A percentile compares a stretch with the other conserved stretches of the same genome.
Conservation (phyloP, 176 grass and related monocot species). For the Poa pratensis region DNA sequence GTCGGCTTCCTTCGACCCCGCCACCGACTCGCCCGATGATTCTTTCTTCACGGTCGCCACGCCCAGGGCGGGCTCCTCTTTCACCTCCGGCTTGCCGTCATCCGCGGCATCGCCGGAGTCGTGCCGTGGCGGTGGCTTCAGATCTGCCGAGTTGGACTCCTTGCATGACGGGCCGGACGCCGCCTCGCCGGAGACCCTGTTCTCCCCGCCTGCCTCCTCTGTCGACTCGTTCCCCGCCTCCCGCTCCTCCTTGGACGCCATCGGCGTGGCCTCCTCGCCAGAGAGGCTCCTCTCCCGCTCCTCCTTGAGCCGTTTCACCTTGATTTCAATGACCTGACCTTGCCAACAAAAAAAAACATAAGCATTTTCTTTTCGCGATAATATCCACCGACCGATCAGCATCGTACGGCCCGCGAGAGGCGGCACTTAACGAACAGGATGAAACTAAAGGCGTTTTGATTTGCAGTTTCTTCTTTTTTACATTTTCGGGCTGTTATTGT, state of each 20-base stretch:
- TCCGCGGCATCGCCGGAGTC: neutral
- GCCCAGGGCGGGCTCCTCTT: neutral
- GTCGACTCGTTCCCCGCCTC: conserved; percentile 41
- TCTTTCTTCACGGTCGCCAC: conserved; percentile 39
- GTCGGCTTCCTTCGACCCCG: conserved; percentile 60
- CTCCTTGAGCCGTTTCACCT: conserved; percentile 74
- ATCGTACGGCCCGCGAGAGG: conserved; percentile 31
- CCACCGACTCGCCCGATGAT: conserved; percentile 71
- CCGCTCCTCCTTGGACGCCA: conserved; percentile 39
- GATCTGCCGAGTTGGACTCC: conserved; percentile 91
- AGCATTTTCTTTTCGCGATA: conserved; percentile 26
- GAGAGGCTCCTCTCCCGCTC: conserved; percentile 61
- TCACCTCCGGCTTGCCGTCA: neutral
- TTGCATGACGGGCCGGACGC: conserved; percentile 71
- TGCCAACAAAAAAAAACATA: conserved; percentile 9
- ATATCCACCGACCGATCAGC: conserved; percentile 43
- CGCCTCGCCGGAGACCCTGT: conserved; percentile 56
- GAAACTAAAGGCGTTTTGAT: conserved; percentile 26
- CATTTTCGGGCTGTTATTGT: neutral
- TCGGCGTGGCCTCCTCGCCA: conserved; percentile 34
- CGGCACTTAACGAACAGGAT: conserved; percentile 23
- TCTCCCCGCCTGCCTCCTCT: conserved; percentile 10
- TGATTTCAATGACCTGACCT: conserved; percentile 85
- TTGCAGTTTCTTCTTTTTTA: conserved; percentile 15
- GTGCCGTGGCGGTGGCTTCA: conserved; percentile 41